Evolutionary conservation across 176 grass and related monocot species (phyloP).

Genomic region (Musa troglodytarum): DNA sequence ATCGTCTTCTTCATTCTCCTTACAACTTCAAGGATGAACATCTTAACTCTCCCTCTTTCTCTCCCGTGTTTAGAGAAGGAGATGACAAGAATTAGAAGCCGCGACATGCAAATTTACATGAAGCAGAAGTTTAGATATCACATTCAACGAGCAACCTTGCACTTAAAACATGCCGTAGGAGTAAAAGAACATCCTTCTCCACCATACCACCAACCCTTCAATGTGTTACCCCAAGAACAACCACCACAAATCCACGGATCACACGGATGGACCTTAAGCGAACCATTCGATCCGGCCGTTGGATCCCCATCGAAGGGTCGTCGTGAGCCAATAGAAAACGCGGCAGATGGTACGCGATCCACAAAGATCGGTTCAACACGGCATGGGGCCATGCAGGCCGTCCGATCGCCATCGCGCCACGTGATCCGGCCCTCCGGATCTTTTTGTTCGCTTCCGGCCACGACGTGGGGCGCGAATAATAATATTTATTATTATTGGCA

Average conservation of each 20-base stretch:
- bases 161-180: background rate
- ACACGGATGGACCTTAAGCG: too few species aligned
- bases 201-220: background rate
- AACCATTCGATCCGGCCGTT: background rate
- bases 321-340: background rate
- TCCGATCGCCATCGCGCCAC: background rate
- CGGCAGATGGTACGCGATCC: background rate
- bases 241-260: background rate
- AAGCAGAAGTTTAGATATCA: too few species aligned
- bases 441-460: slow-evolving; percentile 4
- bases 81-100: too few species aligned
- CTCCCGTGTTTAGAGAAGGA: too few species aligned
- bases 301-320: background rate
- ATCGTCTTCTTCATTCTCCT: too few species aligned
- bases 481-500: background rate
- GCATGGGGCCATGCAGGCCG: background rate
- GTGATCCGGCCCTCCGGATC: slow-evolving; percentile 4
- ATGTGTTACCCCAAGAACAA: background rate
- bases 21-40: too few species aligned
- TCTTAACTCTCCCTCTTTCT: too few species aligned
- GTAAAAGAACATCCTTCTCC: slow-evolving; percentile 5
- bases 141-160: background rate
- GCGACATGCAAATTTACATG: too few species aligned
- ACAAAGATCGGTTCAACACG: background rate
- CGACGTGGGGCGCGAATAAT: background rate